phyloP scores from a whole-genome alignment of 2,329 filamentous ascomycete genomes.

The Dactylellina cionopaga region DNA sequence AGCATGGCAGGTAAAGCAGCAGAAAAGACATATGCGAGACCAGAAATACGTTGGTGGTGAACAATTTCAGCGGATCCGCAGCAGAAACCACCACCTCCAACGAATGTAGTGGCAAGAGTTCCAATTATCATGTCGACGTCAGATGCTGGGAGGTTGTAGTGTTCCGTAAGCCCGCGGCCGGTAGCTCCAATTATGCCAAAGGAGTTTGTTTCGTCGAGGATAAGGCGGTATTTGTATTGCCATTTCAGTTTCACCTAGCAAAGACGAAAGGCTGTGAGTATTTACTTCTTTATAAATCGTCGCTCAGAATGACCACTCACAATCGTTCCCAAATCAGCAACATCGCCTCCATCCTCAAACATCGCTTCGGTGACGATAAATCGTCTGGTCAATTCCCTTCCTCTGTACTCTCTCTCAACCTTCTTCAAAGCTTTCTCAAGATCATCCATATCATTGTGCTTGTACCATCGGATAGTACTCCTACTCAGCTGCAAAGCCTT shows the following conservation, averaged over 20 bases:
- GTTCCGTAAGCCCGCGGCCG: slow-evolving; percentile 90
- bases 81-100: slow-evolving; percentile 94
- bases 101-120: slow-evolving; percentile 86
- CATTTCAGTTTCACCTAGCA: slow-evolving; percentile 85
- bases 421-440: slow-evolving; percentile 84
- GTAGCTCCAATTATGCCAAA: slow-evolving; percentile 93
- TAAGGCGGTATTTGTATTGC: slow-evolving; percentile 96
- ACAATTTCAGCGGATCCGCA: slow-evolving; percentile 90
- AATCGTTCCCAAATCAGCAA: slow-evolving; percentile 83
- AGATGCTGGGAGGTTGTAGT: slow-evolving; percentile 91
- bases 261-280: slow-evolving; percentile 21
- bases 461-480: slow-evolving; percentile 91
- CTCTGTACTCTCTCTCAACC: slow-evolving; percentile 85
- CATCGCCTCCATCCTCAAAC: slow-evolving; percentile 90
- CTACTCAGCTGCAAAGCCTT: slow-evolving; percentile 93
- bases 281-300: slow-evolving; percentile 28
- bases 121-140: slow-evolving; percentile 98
- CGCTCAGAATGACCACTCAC: slow-evolving; percentile 65
- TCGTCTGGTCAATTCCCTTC: slow-evolving; percentile 85
- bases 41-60: slow-evolving; percentile 93
- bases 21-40: slow-evolving; percentile 92
- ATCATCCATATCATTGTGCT: slow-evolving; percentile 96
- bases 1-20: slow-evolving; percentile 92
- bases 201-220: slow-evolving; percentile 96
- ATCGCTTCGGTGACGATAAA: slow-evolving; percentile 97